These are phyloP conservation scores for Candida loeiensis DNA, from an alignment of 805 yeast species.

Conservation along the genomic window DNA sequence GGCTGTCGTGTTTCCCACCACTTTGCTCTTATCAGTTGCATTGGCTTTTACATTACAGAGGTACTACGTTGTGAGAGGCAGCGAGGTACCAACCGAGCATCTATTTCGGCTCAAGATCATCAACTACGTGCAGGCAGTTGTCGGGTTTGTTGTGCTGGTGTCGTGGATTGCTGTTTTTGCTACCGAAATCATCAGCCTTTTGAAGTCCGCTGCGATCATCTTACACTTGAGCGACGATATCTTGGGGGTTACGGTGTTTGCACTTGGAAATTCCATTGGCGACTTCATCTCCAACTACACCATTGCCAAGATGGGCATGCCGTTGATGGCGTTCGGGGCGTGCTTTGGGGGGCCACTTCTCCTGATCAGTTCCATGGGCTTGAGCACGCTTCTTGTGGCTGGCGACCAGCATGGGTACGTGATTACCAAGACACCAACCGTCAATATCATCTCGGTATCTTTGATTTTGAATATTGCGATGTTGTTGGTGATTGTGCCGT, in stretches of 20 bases:
- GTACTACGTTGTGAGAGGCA: constrained; percentile 7
- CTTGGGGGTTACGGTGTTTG: constrained; percentile 83
- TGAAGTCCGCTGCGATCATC: constrained; percentile 58
- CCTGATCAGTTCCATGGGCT: constrained; percentile 77
- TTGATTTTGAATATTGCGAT: constrained; percentile 21
- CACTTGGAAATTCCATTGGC: constrained; percentile 90
- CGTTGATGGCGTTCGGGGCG: constrained; percentile 90
- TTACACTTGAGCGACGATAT: constrained; percentile 70
- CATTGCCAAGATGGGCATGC: constrained; percentile 75
- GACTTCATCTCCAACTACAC: constrained; percentile 83
- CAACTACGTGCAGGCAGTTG: constrained; percentile 29
- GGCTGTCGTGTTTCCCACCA: constrained; percentile 13
- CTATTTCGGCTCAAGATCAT: constrained; percentile 10
- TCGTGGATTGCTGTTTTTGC: constrained; percentile 70
- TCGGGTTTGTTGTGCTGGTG: constrained; percentile 68
- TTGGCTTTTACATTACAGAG: constrained; percentile 8
- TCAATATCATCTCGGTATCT: constrained; percentile 19
- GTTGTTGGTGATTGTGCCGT: constrained; percentile 18
- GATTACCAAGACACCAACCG: constrained; percentile 19
- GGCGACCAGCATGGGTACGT: constrained; percentile 14
- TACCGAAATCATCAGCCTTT: constrained; percentile 60
- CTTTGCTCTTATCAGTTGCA: constrained; percentile 8
- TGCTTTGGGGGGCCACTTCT: constrained; percentile 92
- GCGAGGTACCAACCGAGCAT: constrained; percentile 7
- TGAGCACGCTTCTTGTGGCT: constrained; percentile 51